These are phyloP conservation scores for Zygnema circumcarinatum DNA, from an alignment of 139 green algal species.

Conservation along the genomic window DNA sequence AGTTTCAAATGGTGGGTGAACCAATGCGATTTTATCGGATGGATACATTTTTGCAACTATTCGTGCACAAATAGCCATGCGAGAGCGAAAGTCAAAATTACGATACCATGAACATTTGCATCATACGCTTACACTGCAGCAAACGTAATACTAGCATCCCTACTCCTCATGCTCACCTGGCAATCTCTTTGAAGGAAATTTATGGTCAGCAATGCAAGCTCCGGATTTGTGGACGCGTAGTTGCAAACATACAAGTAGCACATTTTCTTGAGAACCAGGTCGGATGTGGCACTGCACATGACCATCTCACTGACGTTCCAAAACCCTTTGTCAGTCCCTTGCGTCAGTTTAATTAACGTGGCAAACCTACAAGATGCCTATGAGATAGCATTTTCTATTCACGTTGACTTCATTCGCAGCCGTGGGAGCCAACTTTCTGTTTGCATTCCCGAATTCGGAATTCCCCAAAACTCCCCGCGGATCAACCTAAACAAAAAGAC, in stretches of 20 bases:
- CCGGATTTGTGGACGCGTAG: constrained; percentile 70
- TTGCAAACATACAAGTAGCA: constrained; percentile 82
- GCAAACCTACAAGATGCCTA: constrained; percentile 72
- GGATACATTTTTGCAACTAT: too few relatives aligned
- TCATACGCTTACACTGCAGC: too few relatives aligned
- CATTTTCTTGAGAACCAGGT: constrained; percentile 96
- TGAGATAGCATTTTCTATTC: constrained; percentile 63
- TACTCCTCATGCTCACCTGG: constrained; percentile 21
- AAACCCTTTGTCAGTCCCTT: not conserved
- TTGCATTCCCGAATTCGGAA: too few relatives aligned
- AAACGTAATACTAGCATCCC: too few relatives aligned
- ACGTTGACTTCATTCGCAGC: not conserved
- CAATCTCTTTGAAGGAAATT: constrained; percentile 82
- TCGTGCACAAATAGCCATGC: too few relatives aligned
- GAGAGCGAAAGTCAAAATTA: too few relatives aligned
- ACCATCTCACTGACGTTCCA: constrained; percentile 60
- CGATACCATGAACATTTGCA: too few relatives aligned
- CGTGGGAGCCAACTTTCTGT: too few relatives aligned
- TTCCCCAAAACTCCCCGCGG: too few relatives aligned
- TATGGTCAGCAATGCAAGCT: constrained; percentile 85
- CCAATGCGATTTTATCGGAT: too few relatives aligned
- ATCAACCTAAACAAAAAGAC: too few relatives aligned
- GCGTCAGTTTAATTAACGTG: not conserved
- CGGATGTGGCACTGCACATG: constrained; percentile 69
- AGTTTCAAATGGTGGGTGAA: too few relatives aligned